Percentiles rank a stretch among this genome's conserved stretches.
Conservation (phyloP, 257 asterid species). For the Apocynum venetum region DNA sequence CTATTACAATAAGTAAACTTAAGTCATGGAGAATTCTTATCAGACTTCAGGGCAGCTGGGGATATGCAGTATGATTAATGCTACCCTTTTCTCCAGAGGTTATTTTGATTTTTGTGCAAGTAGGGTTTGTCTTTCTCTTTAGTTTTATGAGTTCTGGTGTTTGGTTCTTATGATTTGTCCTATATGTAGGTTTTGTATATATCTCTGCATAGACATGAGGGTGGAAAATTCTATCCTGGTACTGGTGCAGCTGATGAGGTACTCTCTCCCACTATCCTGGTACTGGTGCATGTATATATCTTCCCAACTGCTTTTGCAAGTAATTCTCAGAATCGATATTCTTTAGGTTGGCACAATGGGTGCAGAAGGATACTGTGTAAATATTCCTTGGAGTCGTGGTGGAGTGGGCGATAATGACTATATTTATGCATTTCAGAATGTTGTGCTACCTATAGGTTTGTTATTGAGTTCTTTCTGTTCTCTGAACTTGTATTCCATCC, state of each 20-base stretch:
- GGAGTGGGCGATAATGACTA: conserved; percentile 99
- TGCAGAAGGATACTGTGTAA: conserved; percentile 95
- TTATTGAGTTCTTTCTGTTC: neutral
- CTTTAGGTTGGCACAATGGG: conserved; percentile 86
- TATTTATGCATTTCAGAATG: conserved; percentile 83
- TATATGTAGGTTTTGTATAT: conserved; percentile 75
- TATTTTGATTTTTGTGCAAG: neutral
- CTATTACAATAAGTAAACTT: neutral
- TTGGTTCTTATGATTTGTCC: conserved; percentile 12
- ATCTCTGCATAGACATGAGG: conserved; percentile 95
- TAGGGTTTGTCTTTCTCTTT: neutral
- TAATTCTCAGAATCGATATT: conserved; percentile 3
- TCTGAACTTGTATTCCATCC: neutral
- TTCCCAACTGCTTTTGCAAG: neutral
- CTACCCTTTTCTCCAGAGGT: neutral
- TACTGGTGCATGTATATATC: conserved; percentile 58
- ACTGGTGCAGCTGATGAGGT: conserved; percentile 98
- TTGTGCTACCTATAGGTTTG: conserved; percentile 91
- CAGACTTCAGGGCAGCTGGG: neutral
- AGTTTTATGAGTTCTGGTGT: conserved; percentile 3
- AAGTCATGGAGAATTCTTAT: neutral
- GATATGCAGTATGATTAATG: neutral
- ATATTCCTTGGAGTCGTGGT: conserved; percentile 90
- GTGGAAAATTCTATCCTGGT: conserved; percentile 94
- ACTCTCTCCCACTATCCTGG: conserved; percentile 61